phyloP scores from a whole-genome alignment of 2,329 filamentous ascomycete species.

The Cordyceps cateniannulata region DNA sequence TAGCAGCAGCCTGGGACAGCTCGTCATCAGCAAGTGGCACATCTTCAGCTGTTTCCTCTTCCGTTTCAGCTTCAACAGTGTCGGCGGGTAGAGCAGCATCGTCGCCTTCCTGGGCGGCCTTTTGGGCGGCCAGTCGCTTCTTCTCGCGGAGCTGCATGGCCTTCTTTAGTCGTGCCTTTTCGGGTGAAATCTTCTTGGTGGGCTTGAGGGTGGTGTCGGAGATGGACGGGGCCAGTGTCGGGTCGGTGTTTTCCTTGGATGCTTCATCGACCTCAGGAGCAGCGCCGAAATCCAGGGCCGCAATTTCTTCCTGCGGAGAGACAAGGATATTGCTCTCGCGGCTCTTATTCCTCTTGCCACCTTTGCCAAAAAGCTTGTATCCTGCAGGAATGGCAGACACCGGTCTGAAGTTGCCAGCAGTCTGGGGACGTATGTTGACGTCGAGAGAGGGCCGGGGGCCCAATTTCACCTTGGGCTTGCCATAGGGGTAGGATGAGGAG shows the following conservation, averaged over 20 bases:
- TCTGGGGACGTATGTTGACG: slow-evolving; percentile 53
- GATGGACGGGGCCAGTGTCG: slow-evolving; percentile 13
- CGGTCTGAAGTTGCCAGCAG: slow-evolving; percentile 58
- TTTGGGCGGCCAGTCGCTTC: slow-evolving; percentile 40
- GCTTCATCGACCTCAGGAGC: slow-evolving; percentile 15
- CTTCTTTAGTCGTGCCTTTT: slow-evolving; percentile 90
- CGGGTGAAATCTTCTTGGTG: slow-evolving; percentile 63
- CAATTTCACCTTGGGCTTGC: slow-evolving; percentile 80
- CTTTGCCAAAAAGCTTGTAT: slow-evolving; percentile 63
- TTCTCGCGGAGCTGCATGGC: slow-evolving; percentile 85
- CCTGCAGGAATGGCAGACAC: slow-evolving; percentile 75
- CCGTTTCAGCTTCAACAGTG: slow-evolving; percentile 10
- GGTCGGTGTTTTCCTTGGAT: slow-evolving; percentile 15
- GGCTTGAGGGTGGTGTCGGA: slow-evolving; percentile 34
- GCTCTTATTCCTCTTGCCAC: slow-evolving; percentile 39
- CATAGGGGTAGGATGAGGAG: slow-evolving; percentile 42
- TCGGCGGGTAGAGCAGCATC: slow-evolving; percentile 20
- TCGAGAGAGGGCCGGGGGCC: slow-evolving; percentile 77
- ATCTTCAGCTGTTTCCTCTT: slow-evolving; percentile 13
- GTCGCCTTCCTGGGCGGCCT: slow-evolving; percentile 19
- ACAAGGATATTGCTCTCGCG: slow-evolving; percentile 20
- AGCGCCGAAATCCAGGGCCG: slow-evolving; percentile 31
- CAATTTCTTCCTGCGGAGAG: slow-evolving; percentile 29
- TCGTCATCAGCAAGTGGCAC: neutral
- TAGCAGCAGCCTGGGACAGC: slow-evolving; percentile 13